phyloP scores from a whole-genome alignment of 768 basidiomycete genomes.

The Boletales sp. region DNA sequence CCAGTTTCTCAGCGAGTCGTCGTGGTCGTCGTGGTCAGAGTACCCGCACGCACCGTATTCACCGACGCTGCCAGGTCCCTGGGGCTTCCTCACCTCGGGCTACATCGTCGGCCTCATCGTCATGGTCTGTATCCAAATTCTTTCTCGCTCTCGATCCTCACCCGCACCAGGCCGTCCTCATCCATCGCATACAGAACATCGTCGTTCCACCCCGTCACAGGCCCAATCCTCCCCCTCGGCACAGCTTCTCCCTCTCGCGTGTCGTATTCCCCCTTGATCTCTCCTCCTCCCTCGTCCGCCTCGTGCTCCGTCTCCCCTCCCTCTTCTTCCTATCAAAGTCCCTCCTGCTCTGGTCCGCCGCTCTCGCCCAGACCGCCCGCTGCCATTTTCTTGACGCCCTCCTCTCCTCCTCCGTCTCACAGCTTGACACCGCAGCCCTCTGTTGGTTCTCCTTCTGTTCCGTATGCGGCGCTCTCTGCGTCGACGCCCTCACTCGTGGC shows the following conservation, averaged over 20 bases:
- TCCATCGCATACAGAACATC: constrained; percentile 77
- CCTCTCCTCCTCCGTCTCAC: constrained; percentile 37
- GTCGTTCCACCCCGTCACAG: constrained; percentile 59
- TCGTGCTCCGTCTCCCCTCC: constrained; percentile 59
- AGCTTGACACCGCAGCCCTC: constrained; percentile 55
- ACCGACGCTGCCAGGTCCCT: constrained; percentile 51
- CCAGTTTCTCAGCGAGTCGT: too few species aligned
- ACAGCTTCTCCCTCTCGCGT: constrained; percentile 10
- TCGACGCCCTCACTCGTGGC: constrained; percentile 65
- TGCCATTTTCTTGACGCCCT: constrained; percentile 34
- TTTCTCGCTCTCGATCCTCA: neutral
- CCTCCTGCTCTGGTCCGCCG: constrained; percentile 53
- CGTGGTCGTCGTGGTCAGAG: too few species aligned
- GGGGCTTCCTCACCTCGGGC: constrained; percentile 70
- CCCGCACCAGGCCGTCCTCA: constrained; percentile 51
- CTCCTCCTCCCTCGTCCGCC: constrained; percentile 54
- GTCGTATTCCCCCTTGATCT: constrained; percentile 63
- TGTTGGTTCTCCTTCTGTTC: constrained; percentile 76
- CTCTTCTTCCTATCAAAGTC: constrained; percentile 57
- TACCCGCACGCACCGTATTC: neutral
- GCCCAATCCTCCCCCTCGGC: neutral
- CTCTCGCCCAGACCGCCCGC: constrained; percentile 56
- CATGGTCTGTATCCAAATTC: constrained; percentile 44
- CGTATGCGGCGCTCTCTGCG: constrained; percentile 59
- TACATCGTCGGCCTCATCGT: constrained; percentile 66